Conservation (phyloP, 805 yeast genomes). For the Candida oleophila region DNA sequence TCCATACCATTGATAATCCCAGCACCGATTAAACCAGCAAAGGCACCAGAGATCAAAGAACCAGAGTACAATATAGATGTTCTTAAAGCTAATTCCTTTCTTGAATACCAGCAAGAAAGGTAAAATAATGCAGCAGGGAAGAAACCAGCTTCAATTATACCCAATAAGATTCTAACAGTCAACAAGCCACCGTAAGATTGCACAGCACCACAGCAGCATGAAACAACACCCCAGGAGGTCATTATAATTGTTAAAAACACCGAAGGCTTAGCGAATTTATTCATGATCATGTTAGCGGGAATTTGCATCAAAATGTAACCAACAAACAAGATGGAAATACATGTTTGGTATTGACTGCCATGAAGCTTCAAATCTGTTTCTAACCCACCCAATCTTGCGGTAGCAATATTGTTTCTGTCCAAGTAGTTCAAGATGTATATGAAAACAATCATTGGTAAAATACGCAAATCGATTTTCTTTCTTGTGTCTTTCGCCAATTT, state of each 20-base stretch:
- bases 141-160: conserved; percentile 48
- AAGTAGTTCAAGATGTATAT: conserved; percentile 53
- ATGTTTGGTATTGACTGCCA: conserved; percentile 48
- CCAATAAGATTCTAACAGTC: conserved; percentile 47
- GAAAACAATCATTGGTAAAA: conserved; percentile 49
- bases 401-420: conserved; percentile 54
- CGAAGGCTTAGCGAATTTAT: conserved; percentile 49
- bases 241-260: conserved; percentile 48
- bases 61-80: conserved; percentile 53
- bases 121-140: conserved; percentile 48
- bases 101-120: conserved; percentile 55
- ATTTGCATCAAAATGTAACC: conserved; percentile 50
- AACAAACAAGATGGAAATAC: conserved; percentile 52
- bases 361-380: conserved; percentile 40
- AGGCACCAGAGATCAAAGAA: conserved; percentile 51
- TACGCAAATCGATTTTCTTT: conserved; percentile 47
- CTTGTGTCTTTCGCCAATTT: conserved; percentile 42
- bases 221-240: conserved; percentile 51
- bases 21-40: conserved; percentile 54
- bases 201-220: conserved; percentile 50
- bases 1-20: conserved; percentile 48
- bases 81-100: conserved; percentile 48
- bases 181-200: conserved; percentile 43
- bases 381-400: conserved; percentile 52
- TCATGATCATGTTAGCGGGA: conserved; percentile 48